Base-by-base conservation (phyloP, 331 rosid genomes). In the Quercus tomentella region DNA sequence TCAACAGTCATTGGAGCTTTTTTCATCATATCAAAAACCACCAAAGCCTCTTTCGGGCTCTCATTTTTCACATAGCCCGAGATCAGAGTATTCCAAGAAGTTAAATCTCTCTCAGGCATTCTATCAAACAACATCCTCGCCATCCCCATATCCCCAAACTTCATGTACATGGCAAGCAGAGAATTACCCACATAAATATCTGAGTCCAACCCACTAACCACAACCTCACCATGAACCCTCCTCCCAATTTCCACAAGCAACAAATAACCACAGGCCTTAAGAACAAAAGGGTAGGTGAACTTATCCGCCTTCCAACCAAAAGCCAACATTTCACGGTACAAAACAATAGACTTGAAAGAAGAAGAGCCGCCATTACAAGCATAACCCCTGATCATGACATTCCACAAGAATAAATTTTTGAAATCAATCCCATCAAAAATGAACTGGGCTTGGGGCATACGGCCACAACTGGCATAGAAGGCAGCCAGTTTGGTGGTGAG, bases 401-500 rank as follows among this genome's bases (percentile, higher is more conserved):
- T 89, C 90, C 90, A 91, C 37, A 87, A 79, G 75, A 91, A 87
- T 0, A 83, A 84, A 25, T 80, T 75, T 82, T 81, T 77, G 31
- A 69, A 56, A 6, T 14, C 14, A 73, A 72, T 52, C 7, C 63
- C 23, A 68, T 76, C 21, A 55, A 86, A 79, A 4, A 86, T 72
- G 22, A 83, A 51, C 43, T 82, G 84, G 33, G 93, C 90, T 25
- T 86, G 60, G 18, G 72, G 45, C 89, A 87, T 89, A 43, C 55
- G 77, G 3, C 90, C 87, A 21, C 92, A 91, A 51, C 55, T 52
- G 3, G 88, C 86, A 41, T 91, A 91, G 43, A 89, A 87, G 9
- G 95, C 88, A n/a, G 91, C 86, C 43, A 89, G 90, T 60, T 89
- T 91, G 31, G 92, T 79, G 66, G 57, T 57, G 21, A 88, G 91